Conservation (phyloP, 345 rosid genomes). For the Lenwebbia sp. region DNA sequence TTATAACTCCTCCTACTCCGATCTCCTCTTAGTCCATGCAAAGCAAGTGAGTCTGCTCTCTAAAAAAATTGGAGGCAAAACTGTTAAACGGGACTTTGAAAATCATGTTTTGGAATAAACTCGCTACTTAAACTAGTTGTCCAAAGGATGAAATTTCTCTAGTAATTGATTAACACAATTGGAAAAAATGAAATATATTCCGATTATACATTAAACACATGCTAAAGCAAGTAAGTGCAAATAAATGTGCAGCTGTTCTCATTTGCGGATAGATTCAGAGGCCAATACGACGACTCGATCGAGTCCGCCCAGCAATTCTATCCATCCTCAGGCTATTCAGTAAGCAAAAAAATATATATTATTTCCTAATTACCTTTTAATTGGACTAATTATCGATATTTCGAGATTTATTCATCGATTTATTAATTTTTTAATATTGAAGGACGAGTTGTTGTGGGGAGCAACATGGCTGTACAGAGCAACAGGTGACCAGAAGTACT, state of each 20-base stretch:
- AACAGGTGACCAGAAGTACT: slow-evolving; percentile 49
- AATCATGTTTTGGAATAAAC: too few relatives aligned
- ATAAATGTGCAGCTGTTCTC: slow-evolving; percentile 34
- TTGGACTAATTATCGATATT: neutral
- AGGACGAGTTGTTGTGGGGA: slow-evolving; percentile 92
- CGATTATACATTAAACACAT: too few relatives aligned
- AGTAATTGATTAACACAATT: neutral
- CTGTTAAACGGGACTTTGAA: too few relatives aligned
- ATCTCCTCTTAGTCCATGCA: slow-evolving; percentile 49
- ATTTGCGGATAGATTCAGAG: slow-evolving; percentile 53
- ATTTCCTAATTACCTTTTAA: neutral
- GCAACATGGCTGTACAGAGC: slow-evolving; percentile 72
- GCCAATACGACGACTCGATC: slow-evolving; percentile 52
- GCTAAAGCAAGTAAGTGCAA: neutral
- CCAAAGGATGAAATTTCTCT: neutral
- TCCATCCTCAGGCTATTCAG: slow-evolving; percentile 45
- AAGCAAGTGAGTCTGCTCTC: slow-evolving; percentile 36
- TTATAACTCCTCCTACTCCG: slow-evolving; percentile 67
- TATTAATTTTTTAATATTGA: neutral
- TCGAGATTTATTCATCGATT: neutral
- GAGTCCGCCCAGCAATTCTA: slow-evolving; percentile 38
- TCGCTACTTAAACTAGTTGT: neutral
- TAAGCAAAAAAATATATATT: neutral
- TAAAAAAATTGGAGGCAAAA: neutral
- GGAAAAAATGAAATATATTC: neutral